Evolutionary conservation across 2,329 filamentous ascomycete genomes (phyloP).

Genomic region (Penicillium griseofulvum): DNA sequence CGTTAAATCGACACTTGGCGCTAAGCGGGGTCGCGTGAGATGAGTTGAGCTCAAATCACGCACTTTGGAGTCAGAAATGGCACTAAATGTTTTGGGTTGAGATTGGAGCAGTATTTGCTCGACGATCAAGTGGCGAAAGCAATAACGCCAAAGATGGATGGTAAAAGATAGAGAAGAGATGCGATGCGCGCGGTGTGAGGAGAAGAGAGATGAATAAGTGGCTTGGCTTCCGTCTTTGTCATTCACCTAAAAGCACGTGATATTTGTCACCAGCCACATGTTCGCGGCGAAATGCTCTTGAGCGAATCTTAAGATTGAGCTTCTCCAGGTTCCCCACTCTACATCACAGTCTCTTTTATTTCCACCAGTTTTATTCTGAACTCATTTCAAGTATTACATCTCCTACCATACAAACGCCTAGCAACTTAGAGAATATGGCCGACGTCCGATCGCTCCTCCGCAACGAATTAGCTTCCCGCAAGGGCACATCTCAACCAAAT

Average conservation of each 20-base stretch:
- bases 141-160: not conserved
- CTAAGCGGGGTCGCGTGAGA: slow-evolving; percentile 32
- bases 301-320: slow-evolving; percentile 13
- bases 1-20: slow-evolving; percentile 25
- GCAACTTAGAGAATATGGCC: slow-evolving; percentile 55
- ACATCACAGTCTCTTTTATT: slow-evolving; percentile 21
- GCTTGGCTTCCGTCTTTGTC: slow-evolving; percentile 7
- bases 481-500: slow-evolving; percentile 60
- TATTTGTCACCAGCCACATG: slow-evolving; percentile 7
- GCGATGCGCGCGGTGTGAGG: not conserved
- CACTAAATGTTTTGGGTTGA: not conserved
- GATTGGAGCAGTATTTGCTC: not conserved
- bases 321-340: slow-evolving; percentile 27
- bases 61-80: not conserved
- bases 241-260: slow-evolving; percentile 5
- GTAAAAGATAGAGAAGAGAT: not conserved
- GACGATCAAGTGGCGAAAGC: not conserved
- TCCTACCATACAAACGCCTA: not conserved
- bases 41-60: not conserved
- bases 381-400: not conserved
- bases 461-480: slow-evolving; percentile 70
- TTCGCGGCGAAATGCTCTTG: slow-evolving; percentile 11
- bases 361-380: slow-evolving; percentile 8
- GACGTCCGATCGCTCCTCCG: slow-evolving; percentile 78
- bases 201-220: slow-evolving; percentile 1